A percentile compares a stretch with the other conserved stretches of the same genome.
Evolutionary conservation across 495 filamentous ascomycete genomes (phyloP).

Genomic region (Chaetomium cochliodes): DNA sequence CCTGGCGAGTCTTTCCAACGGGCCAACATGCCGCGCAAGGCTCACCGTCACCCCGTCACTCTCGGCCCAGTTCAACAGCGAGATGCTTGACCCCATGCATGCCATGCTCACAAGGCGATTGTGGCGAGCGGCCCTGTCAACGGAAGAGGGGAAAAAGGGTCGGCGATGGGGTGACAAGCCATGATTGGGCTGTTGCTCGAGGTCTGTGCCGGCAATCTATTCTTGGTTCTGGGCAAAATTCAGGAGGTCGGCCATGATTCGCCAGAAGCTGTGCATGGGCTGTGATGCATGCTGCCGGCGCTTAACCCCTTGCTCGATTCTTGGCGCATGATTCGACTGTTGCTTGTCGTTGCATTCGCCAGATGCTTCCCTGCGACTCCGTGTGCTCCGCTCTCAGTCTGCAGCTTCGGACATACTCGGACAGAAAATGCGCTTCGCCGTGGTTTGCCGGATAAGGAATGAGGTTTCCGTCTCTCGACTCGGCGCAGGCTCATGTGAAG

Average conservation of each 20-base stretch:
- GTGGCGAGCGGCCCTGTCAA: conserved; percentile 4
- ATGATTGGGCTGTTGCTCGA: conserved; percentile 29
- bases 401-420: background rate
- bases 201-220: conserved; percentile 36
- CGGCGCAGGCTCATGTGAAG: too few species aligned
- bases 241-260: conserved; percentile 26
- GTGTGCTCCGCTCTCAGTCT: background rate
- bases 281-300: conserved; percentile 39
- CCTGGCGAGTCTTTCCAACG: background rate
- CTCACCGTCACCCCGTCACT: background rate
- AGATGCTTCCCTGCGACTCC: conserved; percentile 3
- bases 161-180: background rate
- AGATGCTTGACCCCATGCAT: background rate
- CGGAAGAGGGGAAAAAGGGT: conserved; percentile 14
- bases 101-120: conserved; percentile 8
- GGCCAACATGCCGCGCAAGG: background rate
- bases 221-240: conserved; percentile 35
- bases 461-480: too few species aligned
- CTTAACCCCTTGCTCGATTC: conserved; percentile 35
- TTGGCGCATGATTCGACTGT: conserved; percentile 35
- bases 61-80: background rate
- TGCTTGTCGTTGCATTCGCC: conserved; percentile 21
- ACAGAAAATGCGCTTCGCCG: background rate
- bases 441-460: too few species aligned
- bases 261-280: conserved; percentile 25